These are phyloP conservation scores for Botrytis sinoallii DNA, from an alignment of 2,329 filamentous ascomycete genomes.

Conservation along the genomic window DNA sequence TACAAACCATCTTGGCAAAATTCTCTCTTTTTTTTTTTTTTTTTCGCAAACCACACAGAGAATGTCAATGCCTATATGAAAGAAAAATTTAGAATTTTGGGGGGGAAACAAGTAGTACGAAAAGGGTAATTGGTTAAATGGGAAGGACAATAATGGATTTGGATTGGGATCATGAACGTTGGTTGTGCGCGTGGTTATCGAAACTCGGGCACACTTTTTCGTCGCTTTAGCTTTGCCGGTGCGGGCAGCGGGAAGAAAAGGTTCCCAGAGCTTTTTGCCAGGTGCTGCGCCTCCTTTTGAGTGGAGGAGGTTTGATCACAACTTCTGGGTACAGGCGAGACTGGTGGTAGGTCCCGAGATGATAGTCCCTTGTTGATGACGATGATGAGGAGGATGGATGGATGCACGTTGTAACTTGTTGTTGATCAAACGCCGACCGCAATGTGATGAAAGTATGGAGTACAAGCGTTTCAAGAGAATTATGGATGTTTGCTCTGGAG, in stretches of 20 bases:
- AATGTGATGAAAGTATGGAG: not conserved
- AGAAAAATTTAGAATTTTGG: not conserved
- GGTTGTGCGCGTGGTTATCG: constrained; percentile 5
- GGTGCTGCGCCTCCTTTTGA: constrained; percentile 16
- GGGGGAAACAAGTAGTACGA: not conserved
- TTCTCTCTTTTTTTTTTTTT: not conserved
- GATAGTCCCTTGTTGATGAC: not conserved
- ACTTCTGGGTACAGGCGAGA: constrained; percentile 2
- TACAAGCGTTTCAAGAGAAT: not conserved
- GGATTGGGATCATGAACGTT: constrained; percentile 9
- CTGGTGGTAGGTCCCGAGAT: not conserved
- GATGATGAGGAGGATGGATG: not conserved
- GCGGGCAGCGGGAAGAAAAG: not conserved
- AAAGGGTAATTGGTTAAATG: not conserved
- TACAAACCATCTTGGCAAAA: constrained; percentile 28
- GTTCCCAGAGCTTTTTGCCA: not conserved
- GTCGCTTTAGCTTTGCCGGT: not conserved
- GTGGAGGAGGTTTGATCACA: constrained; percentile 2
- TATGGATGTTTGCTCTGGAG: not conserved
- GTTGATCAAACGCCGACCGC: not conserved
- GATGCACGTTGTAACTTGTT: not conserved
- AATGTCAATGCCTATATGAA: not conserved
- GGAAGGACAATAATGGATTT: not conserved
- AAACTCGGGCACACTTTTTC: not conserved
- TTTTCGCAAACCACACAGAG: not conserved